These are phyloP conservation scores for Linum usitatissimum DNA, from an alignment of 345 rosid species.

Conservation along the genomic window DNA sequence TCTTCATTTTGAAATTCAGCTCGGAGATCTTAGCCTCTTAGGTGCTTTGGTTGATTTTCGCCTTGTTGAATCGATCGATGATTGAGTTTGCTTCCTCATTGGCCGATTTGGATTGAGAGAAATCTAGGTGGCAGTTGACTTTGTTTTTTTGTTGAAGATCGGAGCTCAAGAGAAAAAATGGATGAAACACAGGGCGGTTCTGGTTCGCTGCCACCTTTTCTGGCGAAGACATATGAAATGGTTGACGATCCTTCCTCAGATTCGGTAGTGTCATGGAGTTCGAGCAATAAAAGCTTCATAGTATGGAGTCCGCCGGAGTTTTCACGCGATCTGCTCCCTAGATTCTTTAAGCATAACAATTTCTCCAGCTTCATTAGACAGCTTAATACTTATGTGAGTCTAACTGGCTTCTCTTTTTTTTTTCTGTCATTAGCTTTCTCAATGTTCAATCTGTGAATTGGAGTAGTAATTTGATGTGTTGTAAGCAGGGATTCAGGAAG, in stretches of 20 bases:
- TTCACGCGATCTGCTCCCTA: constrained; percentile 65
- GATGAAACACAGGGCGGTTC: constrained; percentile 63
- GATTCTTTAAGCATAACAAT: constrained; percentile 79
- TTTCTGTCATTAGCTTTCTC: background rate
- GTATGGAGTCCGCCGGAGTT: constrained; percentile 76
- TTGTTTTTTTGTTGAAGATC: constrained; percentile 2
- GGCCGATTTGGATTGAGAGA: background rate
- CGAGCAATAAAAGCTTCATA: constrained; percentile 51
- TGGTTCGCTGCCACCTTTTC: constrained; percentile 79
- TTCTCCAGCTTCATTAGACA: constrained; percentile 96
- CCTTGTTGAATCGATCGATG: background rate
- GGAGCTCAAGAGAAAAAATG: constrained; percentile 26
- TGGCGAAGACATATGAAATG: constrained; percentile 79
- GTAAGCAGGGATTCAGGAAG: constrained; percentile 70
- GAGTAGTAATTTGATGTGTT: constrained; percentile 8
- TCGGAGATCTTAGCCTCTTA: background rate
- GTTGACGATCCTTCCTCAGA: constrained; percentile 71
- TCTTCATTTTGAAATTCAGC: background rate
- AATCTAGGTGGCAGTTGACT: constrained; percentile 9
- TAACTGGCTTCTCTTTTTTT: background rate
- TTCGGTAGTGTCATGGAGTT: constrained; percentile 70
- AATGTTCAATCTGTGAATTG: constrained; percentile 9
- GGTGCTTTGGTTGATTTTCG: background rate
- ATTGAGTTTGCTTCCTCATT: background rate
- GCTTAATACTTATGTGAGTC: constrained; percentile 85